A percentile compares a stretch with the other conserved stretches of the same genome.
These are phyloP conservation scores for Umbelopsis sp. DNA, from an alignment of 192 early-diverging fungal species.

Conservation along the genomic window DNA sequence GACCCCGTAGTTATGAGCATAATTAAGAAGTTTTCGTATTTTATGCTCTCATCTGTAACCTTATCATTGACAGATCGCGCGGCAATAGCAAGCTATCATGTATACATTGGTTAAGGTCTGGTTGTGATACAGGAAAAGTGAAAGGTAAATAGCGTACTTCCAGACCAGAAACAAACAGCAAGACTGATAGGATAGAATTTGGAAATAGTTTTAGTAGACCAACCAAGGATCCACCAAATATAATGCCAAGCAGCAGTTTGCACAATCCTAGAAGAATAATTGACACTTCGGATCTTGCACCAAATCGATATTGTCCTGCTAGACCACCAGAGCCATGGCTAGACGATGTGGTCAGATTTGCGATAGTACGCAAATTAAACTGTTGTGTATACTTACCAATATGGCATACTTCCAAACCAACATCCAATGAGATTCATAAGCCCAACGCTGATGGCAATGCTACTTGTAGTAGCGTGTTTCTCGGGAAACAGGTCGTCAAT, in stretches of 20 bases:
- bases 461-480: slow-evolving; percentile 46
- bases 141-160: slow-evolving; percentile 67
- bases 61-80: slow-evolving; percentile 44
- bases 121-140: slow-evolving; percentile 6
- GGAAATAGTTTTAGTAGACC: slow-evolving; percentile 75
- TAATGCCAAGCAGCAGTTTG: slow-evolving; percentile 80
- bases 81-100: slow-evolving; percentile 26
- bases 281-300: slow-evolving; percentile 80
- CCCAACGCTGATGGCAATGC: slow-evolving; percentile 67
- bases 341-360: neutral
- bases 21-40: slow-evolving; percentile 64
- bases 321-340: slow-evolving; percentile 83
- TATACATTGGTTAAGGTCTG: neutral
- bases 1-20: slow-evolving; percentile 71
- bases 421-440: slow-evolving; percentile 80
- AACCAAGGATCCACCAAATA: slow-evolving; percentile 81
- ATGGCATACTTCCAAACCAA: slow-evolving; percentile 78
- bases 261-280: slow-evolving; percentile 73
- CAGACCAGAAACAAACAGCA: slow-evolving; percentile 83
- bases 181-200: slow-evolving; percentile 77
- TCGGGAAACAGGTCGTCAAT: slow-evolving; percentile 85
- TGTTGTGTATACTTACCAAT: slow-evolving; percentile 47
- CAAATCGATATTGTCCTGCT: slow-evolving; percentile 95
- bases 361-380: neutral
- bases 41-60: slow-evolving; percentile 41